A percentile compares a stretch with the other conserved stretches of the same genome.
Evolutionary conservation across 345 rosid species (phyloP).

Genomic region (Brassica nigra): DNA sequence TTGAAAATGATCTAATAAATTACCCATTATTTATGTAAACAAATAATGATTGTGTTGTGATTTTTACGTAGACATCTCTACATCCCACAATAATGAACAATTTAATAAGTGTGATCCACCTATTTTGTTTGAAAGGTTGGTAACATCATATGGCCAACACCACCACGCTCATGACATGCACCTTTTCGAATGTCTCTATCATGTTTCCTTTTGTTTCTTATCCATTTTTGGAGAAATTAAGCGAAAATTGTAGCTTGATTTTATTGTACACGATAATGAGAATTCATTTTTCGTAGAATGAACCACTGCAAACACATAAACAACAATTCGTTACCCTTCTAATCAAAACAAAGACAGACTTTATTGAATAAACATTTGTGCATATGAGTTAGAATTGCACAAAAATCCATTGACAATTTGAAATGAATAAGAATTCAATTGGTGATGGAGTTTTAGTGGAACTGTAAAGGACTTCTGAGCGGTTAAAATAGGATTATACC

Average conservation of each 20-base stretch:
- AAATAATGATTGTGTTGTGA: constrained; percentile 3
- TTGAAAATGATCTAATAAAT: background rate
- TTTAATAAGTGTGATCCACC: constrained; percentile 33
- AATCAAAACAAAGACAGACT: background rate
- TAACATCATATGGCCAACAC: constrained; percentile 24
- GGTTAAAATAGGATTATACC: background rate
- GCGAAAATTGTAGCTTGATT: background rate
- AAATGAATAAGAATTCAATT: background rate
- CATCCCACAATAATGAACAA: constrained; percentile 23
- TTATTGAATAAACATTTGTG: background rate
- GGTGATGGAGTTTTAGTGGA: background rate
- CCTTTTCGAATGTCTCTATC: constrained; percentile 7
- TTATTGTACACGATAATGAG: background rate
- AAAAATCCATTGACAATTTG: background rate
- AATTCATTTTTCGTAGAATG: background rate
- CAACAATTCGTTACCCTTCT: background rate
- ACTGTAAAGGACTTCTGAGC: background rate
- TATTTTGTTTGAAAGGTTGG: constrained; percentile 12
- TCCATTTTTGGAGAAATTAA: constrained; percentile 1
- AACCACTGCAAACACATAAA: background rate
- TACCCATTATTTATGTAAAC: background rate
- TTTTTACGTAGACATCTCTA: constrained; percentile 8
- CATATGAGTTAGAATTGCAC: background rate
- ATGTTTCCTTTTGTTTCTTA: background rate
- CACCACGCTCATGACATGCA: constrained; percentile 12